These are phyloP conservation scores for Phytophthora aleatoria DNA, from an alignment of 352 stramenopile species.

Conservation along the genomic window DNA sequence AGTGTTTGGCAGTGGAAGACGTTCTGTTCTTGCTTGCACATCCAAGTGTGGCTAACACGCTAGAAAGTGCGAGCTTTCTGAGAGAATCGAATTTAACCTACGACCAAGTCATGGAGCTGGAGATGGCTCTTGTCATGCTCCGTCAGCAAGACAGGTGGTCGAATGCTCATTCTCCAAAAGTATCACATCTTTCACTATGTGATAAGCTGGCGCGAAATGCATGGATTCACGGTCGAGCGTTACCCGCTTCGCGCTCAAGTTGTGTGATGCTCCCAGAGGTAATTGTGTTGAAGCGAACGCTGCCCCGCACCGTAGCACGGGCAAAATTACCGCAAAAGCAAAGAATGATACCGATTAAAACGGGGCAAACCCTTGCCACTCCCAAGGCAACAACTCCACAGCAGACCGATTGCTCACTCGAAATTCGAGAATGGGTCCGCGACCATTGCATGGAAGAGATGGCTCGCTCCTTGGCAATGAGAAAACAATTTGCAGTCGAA, in stretches of 20 bases:
- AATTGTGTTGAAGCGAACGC: constrained; percentile 3
- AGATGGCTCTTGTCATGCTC: constrained; percentile 47
- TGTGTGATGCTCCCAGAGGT: constrained; percentile 16
- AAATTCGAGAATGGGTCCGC: constrained; percentile 46
- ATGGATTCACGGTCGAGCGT: constrained; percentile 21
- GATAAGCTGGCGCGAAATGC: constrained; percentile 23
- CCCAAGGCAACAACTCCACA: neutral
- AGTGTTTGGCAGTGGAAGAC: constrained; percentile 44
- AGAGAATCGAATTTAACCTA: constrained; percentile 34
- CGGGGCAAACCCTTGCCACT: neutral
- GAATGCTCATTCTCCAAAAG: constrained; percentile 43
- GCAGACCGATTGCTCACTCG: constrained; percentile 5
- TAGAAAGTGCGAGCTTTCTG: constrained; percentile 56
- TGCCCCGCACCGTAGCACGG: neutral
- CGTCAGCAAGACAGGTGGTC: constrained; percentile 34
- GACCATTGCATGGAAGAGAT: constrained; percentile 60
- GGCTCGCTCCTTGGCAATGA: constrained; percentile 25
- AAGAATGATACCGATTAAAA: neutral
- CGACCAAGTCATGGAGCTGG: constrained; percentile 63
- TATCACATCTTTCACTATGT: constrained; percentile 14
- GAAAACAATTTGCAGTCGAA: constrained; percentile 43
- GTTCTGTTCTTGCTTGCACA: constrained; percentile 51
- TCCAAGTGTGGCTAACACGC: constrained; percentile 37
- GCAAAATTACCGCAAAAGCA: constrained; percentile 7
- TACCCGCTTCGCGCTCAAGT: neutral